Evolutionary conservation across 2,329 filamentous ascomycete species (phyloP), one percentile per base, ranked within the genome.

Genomic region (Diaporthe capsici): DNA sequence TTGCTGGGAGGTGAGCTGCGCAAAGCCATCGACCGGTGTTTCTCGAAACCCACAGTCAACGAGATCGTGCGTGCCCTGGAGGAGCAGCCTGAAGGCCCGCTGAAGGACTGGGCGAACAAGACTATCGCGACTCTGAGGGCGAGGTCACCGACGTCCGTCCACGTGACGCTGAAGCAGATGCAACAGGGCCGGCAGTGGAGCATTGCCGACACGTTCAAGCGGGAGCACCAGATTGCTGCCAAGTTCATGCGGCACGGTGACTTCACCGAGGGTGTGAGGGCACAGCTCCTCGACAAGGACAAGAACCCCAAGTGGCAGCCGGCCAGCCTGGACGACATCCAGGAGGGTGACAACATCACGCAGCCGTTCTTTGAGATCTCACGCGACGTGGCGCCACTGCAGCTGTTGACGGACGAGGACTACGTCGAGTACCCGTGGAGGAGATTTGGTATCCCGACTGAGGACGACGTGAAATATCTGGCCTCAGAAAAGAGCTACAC

Each of bases 221-320:
- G 92, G 78, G 97, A 99, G 87, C 91, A 97, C 85, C 90, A 93
- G 81, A 95, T 99, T 76, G 95, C 96, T 2, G 87, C 90, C 75
- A 91, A 92, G 78, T 98, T 99, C 87, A 98, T 99, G 96, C 89
- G 89, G 74, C 93, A 97, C 83, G 94, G 91, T 6, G 97, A 99
- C 84, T 99, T 99, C 82, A 92, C 92, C 58, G 95, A 98, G 85
- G 97, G 97, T 72, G 96, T 99, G n/a, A 91, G 91, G 71, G 93
- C 95, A 34, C 90, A 93, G 67, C 89, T 99, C 55, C 90, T 97
- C 80, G 89, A 91, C 81, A 95, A 95, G 85, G 79, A 85, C 82
- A 76, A 55, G 78, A 87, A 88, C 31, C 94, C 96, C 1, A 86
- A 89, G 77, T 99, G 97, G 97, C 84, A 93, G 78, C 96, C 95